phyloP scores from a whole-genome alignment of 192 early-diverging fungal genomes.

The Coemansia sp. region DNA sequence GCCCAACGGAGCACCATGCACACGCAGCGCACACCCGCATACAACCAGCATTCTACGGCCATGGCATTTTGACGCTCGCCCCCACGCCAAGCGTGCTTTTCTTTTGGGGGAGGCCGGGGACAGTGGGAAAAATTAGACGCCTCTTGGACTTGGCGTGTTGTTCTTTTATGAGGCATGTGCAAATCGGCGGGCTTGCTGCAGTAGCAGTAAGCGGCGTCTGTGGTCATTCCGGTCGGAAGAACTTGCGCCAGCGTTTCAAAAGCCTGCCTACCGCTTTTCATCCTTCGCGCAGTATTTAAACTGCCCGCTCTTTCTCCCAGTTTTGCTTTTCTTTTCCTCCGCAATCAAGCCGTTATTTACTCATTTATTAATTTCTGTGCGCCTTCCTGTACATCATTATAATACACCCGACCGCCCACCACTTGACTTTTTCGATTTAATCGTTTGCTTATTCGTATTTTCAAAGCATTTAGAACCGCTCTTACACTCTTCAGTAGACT shows the following conservation, averaged over 20 bases:
- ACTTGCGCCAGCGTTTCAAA: too few relatives aligned
- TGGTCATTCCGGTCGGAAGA: slow-evolving; percentile 1
- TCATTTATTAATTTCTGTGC: too few relatives aligned
- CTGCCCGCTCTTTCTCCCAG: neutral
- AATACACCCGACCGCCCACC: neutral
- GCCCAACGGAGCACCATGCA: too few relatives aligned
- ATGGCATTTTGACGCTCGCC: too few relatives aligned
- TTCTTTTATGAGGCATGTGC: neutral
- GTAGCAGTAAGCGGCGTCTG: neutral
- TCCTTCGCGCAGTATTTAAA: slow-evolving; percentile 11
- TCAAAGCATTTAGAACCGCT: too few relatives aligned
- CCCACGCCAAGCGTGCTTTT: neutral
- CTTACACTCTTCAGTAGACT: too few relatives aligned
- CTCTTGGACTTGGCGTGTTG: slow-evolving; percentile 5
- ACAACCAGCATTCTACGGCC: too few relatives aligned
- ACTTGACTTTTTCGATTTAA: too few relatives aligned
- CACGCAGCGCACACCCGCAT: too few relatives aligned
- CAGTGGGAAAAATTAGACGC: neutral
- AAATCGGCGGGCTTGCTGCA: neutral
- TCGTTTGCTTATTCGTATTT: too few relatives aligned
- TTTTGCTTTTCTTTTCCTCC: neutral
- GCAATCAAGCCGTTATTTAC: neutral
- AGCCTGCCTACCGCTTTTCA: neutral
- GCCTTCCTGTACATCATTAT: neutral
- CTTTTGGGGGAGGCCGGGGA: neutral